phyloP scores from a whole-genome alignment of 306 rosid genomes.

The Prunus persica region DNA sequence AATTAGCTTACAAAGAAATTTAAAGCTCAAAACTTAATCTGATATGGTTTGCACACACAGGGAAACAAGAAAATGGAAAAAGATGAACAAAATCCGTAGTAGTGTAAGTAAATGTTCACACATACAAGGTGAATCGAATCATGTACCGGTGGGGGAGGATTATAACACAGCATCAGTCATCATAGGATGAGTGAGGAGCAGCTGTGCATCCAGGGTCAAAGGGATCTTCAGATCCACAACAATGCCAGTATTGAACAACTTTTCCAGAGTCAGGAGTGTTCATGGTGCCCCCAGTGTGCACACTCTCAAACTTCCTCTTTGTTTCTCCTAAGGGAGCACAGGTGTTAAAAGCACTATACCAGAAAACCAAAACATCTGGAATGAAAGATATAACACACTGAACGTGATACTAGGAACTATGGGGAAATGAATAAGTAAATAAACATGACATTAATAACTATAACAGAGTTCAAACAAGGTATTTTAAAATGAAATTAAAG shows the following conservation, averaged over 20 bases:
- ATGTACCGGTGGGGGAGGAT: slow-evolving; percentile 18
- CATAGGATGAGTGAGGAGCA: slow-evolving; percentile 74
- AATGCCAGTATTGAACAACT: slow-evolving; percentile 93
- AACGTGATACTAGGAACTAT: not conserved
- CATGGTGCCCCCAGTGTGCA: slow-evolving; percentile 82
- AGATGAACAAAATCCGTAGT: not conserved
- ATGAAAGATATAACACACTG: not conserved
- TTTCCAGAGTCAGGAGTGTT: slow-evolving; percentile 74
- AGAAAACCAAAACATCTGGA: slow-evolving; percentile 13
- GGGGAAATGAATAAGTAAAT: too few relatives aligned
- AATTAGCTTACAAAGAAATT: not conserved
- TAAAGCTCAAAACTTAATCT: too few relatives aligned
- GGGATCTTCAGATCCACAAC: slow-evolving; percentile 94
- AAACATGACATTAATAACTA: not conserved
- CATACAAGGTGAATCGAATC: slow-evolving; percentile 12
- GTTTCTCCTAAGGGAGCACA: slow-evolving; percentile 67
- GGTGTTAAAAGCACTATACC: slow-evolving; percentile 5
- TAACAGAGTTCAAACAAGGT: not conserved
- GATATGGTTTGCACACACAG: too few relatives aligned
- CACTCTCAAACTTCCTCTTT: slow-evolving; percentile 93
- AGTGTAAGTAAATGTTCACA: not conserved
- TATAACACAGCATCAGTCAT: slow-evolving; percentile 41
- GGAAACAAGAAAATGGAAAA: not conserved
- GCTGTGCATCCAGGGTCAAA: slow-evolving; percentile 83
- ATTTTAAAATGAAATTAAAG: not conserved